These are phyloP conservation scores for California macrophylla DNA, from an alignment of 441 rosid species.

Conservation along the genomic window DNA sequence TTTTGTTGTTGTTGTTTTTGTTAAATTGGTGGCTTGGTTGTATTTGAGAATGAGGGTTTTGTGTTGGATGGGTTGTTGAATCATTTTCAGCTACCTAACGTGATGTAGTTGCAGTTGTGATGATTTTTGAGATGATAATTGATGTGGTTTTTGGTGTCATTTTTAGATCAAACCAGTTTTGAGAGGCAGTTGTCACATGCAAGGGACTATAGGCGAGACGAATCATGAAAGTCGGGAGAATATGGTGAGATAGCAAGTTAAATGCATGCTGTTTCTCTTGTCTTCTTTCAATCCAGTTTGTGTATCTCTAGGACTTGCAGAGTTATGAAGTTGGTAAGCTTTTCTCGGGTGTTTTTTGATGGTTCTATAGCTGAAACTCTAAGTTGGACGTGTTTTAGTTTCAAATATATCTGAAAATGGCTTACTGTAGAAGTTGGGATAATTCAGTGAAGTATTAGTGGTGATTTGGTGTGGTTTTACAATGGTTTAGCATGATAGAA, in stretches of 20 bases:
- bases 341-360: neutral
- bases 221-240: constrained; percentile 29
- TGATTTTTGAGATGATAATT: constrained; percentile 12
- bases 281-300: constrained; percentile 4
- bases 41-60: constrained; percentile 1
- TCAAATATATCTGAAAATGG: neutral
- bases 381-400: neutral
- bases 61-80: constrained; percentile 5
- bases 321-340: neutral
- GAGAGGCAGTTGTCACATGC: constrained; percentile 31
- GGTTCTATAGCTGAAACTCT: neutral
- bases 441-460: neutral
- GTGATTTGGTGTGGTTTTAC: neutral
- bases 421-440: neutral
- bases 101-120: neutral
- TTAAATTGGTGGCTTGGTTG: neutral
- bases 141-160: constrained; percentile 20
- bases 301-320: neutral
- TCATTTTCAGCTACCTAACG: constrained; percentile 1
- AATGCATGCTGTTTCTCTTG: constrained; percentile 27
- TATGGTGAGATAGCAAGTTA: constrained; percentile 41
- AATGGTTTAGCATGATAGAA: neutral
- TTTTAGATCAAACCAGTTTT: constrained; percentile 34
- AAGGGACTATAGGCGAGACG: constrained; percentile 28
- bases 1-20: neutral